Conservation (phyloP, 352 stramenopile species). For the Phytopythium boreale region DNA sequence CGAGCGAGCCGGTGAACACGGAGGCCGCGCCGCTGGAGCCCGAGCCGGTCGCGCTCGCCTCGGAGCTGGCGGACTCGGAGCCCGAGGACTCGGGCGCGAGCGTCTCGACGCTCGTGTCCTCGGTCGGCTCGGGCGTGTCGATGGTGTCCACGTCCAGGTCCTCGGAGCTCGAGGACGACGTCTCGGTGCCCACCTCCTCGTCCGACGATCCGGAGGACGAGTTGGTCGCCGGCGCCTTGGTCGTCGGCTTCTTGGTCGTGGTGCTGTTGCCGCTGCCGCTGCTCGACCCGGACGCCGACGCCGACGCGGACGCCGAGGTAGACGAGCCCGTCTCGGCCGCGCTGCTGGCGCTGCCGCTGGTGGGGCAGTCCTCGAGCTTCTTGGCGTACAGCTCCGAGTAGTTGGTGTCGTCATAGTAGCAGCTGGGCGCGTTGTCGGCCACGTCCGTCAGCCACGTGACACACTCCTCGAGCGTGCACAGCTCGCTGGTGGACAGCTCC, state of each 20-base stretch:
- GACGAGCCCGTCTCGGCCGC: neutral
- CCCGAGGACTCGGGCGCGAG: constrained; percentile 1
- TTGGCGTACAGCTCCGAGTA: constrained; percentile 37
- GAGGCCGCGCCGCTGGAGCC: constrained; percentile 6
- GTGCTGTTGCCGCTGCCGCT: constrained; percentile 9
- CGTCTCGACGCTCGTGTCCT: constrained; percentile 10
- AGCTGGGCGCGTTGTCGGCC: constrained; percentile 45
- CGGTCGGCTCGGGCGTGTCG: constrained; percentile 6
- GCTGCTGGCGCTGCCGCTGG: constrained; percentile 5
- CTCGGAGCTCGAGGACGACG: constrained; percentile 6
- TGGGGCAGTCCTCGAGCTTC: constrained; percentile 48
- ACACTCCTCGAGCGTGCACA: constrained; percentile 55
- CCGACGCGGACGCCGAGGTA: neutral
- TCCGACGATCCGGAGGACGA: constrained; percentile 2
- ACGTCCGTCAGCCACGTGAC: constrained; percentile 54
- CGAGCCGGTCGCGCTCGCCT: neutral
- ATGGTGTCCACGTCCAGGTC: constrained; percentile 9
- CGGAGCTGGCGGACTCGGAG: neutral
- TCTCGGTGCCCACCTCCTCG: constrained; percentile 1
- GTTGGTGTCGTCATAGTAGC: constrained; percentile 67
- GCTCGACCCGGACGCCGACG: constrained; percentile 3
- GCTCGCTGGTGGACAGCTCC: constrained; percentile 38
- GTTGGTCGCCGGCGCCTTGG: constrained; percentile 11
- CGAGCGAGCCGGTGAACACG: neutral
- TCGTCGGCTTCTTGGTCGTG: constrained; percentile 7